Percentiles rank a stretch among this genome's conserved stretches.
These are phyloP conservation scores for Podila epigama DNA, from an alignment of 192 early-diverging fungal species.

Conservation along the genomic window DNA sequence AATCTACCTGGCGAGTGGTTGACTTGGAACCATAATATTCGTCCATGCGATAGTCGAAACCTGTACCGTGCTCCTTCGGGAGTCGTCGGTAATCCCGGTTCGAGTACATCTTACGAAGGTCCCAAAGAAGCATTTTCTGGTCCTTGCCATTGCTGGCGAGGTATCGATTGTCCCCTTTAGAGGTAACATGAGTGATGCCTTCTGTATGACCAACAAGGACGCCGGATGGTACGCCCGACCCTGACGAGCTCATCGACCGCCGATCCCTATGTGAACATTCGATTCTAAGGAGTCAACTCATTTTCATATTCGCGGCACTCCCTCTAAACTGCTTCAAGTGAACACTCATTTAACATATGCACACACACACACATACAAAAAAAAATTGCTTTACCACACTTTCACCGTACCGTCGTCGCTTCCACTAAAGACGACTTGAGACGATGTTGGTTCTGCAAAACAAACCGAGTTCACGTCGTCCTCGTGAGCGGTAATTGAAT, in stretches of 20 bases:
- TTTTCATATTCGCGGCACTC: too few species aligned
- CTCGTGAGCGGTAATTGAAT: slow-evolving; percentile 58
- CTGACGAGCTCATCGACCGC: slow-evolving; percentile 50
- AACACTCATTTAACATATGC: too few species aligned
- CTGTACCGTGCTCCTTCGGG: background rate
- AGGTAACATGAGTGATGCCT: slow-evolving; percentile 72
- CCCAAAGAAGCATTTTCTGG: slow-evolving; percentile 74
- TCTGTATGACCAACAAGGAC: slow-evolving; percentile 74
- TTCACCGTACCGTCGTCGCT: slow-evolving; percentile 67
- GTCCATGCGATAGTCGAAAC: slow-evolving; percentile 17
- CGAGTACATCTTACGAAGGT: slow-evolving; percentile 56
- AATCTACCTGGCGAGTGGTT: slow-evolving; percentile 16
- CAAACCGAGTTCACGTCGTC: slow-evolving; percentile 76
- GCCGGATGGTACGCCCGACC: slow-evolving; percentile 56
- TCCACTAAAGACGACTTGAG: slow-evolving; percentile 69
- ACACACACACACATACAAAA: background rate
- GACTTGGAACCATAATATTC: slow-evolving; percentile 7
- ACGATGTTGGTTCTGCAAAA: slow-evolving; percentile 54
- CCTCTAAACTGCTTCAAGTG: too few species aligned
- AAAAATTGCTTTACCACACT: slow-evolving; percentile 53
- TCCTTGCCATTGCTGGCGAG: slow-evolving; percentile 75
- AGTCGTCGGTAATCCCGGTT: slow-evolving; percentile 1
- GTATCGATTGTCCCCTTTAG: slow-evolving; percentile 72
- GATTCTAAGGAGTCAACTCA: too few species aligned
- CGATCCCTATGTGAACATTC: slow-evolving; percentile 69